A percentile compares a stretch with the other conserved stretches of the same genome.
phyloP scores from a whole-genome alignment of 768 basidiomycete genomes.

The Tylopilus rubrobrunneus region DNA sequence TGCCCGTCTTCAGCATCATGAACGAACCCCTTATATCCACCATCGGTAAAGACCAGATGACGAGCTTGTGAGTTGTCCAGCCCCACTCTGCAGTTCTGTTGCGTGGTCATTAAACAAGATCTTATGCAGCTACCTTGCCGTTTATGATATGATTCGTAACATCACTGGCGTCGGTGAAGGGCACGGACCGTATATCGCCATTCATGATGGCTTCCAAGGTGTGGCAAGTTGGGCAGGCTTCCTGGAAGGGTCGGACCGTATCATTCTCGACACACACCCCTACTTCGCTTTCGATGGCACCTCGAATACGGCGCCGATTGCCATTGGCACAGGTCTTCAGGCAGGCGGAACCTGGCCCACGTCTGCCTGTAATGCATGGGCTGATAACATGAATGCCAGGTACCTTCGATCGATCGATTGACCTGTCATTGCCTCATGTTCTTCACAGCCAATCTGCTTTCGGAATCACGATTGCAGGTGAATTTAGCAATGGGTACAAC shows the following conservation, averaged over 20 bases:
- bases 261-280: conserved; percentile 63
- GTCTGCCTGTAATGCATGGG: conserved; percentile 59
- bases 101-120: background rate
- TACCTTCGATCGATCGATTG: conserved; percentile 16
- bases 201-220: conserved; percentile 63
- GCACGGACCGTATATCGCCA: conserved; percentile 49
- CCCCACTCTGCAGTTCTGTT: background rate
- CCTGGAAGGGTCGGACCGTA: conserved; percentile 55
- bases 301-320: conserved; percentile 33
- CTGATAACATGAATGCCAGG: conserved; percentile 44
- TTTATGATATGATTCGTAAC: conserved; percentile 60
- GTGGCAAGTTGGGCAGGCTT: conserved; percentile 44
- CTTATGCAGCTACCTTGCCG: conserved; percentile 47
- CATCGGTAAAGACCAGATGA: conserved; percentile 53
- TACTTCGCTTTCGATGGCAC: conserved; percentile 59
- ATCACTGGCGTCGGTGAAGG: conserved; percentile 75
- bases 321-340: conserved; percentile 27
- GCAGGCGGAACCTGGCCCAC: conserved; percentile 45
- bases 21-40: conserved; percentile 54
- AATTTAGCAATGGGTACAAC: conserved; percentile 69
- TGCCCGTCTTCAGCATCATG: conserved; percentile 58
- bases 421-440: background rate
- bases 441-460: conserved; percentile 45
- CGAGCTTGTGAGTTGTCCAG: conserved; percentile 52
- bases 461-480: conserved; percentile 72